phyloP scores from a whole-genome alignment of 495 filamentous ascomycete genomes.

The Tuber melanosporum region DNA sequence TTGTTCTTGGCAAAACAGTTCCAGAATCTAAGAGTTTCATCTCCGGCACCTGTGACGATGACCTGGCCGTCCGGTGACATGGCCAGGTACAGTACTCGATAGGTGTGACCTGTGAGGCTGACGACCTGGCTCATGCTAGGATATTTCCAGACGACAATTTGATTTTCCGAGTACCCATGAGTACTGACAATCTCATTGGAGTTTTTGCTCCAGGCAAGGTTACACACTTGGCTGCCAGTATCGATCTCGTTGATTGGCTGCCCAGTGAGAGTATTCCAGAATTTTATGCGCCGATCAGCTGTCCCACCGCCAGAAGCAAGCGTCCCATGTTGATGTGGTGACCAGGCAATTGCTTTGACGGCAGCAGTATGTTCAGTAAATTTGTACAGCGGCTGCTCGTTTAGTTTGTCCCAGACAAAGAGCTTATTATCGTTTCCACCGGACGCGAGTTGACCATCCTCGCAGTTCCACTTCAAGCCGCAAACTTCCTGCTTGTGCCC shows the following conservation, averaged over 20 bases:
- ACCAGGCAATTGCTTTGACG: constrained; percentile 99
- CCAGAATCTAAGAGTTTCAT: constrained; percentile 96
- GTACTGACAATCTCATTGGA: constrained; percentile 95
- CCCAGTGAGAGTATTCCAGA: constrained; percentile 87
- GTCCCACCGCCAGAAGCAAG: constrained; percentile 95
- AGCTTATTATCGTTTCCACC: constrained; percentile 98
- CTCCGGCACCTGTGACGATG: constrained; percentile 91
- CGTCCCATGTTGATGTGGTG: constrained; percentile 85
- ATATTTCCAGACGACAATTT: constrained; percentile 98
- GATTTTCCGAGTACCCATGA: constrained; percentile 95
- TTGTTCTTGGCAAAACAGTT: constrained; percentile 74
- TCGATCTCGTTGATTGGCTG: constrained; percentile 76
- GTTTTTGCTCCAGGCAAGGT: constrained; percentile 90
- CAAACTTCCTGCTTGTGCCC: constrained; percentile 99
- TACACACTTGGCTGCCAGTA: constrained; percentile 95
- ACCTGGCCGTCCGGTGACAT: constrained; percentile 94
- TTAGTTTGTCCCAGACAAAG: constrained; percentile 94
- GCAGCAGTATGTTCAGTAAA: constrained; percentile 90
- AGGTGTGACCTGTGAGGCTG: constrained; percentile 91
- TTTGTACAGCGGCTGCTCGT: constrained; percentile 77
- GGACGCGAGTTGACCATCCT: constrained; percentile 89
- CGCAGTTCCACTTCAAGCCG: constrained; percentile 93
- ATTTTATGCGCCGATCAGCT: constrained; percentile 90
- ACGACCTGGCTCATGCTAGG: constrained; percentile 94
- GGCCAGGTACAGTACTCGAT: constrained; percentile 87